phyloP scores from a whole-genome alignment of 148 eudicot species.

The Nyssa sinensis region DNA sequence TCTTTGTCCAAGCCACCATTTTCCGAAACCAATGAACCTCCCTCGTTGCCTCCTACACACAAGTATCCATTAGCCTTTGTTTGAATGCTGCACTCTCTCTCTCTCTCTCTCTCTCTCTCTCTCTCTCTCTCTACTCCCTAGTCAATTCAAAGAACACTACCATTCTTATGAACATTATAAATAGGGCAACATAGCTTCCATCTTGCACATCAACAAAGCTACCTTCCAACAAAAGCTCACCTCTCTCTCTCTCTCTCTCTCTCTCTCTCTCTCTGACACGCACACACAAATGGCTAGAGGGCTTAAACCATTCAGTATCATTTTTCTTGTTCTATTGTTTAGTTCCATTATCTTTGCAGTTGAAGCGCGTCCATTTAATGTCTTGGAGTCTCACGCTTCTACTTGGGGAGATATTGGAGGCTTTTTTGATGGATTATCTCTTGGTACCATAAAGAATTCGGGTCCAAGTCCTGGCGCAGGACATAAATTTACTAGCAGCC shows the following conservation, averaged over 20 bases:
- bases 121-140: not conserved
- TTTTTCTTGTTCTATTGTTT: not conserved
- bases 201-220: not conserved
- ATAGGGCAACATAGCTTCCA: not conserved
- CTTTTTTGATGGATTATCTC: slow-evolving; percentile 4
- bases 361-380: slow-evolving; percentile 17
- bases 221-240: not conserved
- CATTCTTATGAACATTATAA: not conserved
- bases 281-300: not conserved
- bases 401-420: not conserved
- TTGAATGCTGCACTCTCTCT: not conserved
- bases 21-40: not conserved
- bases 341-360: not conserved
- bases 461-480: too few relatives aligned
- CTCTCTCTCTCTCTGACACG: not conserved
- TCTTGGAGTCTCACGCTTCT: not conserved
- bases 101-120: too few relatives aligned
- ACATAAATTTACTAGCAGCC: too few relatives aligned
- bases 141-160: not conserved
- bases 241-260: not conserved
- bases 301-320: not conserved
- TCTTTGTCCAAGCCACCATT: not conserved
- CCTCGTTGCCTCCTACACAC: not conserved
- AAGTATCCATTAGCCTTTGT: not conserved
- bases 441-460: slow-evolving; percentile 22